Evolutionary conservation across 768 basidiomycete genomes (phyloP).

Genomic region (Austroboletus festivus): DNA sequence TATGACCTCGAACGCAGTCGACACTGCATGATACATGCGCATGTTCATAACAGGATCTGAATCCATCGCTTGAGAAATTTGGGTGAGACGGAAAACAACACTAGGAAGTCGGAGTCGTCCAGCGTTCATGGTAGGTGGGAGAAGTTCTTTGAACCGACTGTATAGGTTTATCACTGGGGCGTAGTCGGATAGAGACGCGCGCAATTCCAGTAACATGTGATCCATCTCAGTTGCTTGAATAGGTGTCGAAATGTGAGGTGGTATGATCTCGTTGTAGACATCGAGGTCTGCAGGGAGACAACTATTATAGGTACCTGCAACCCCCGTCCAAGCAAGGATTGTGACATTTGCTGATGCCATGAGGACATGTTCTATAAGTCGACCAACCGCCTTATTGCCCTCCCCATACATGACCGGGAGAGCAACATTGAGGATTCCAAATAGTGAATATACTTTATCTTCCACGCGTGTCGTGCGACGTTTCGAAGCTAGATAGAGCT

Average conservation of each 20-base stretch:
- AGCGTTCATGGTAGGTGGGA: background rate
- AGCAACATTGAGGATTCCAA: constrained; percentile 10
- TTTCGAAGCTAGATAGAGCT: constrained; percentile 11
- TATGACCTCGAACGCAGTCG: background rate
- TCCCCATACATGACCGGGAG: background rate
- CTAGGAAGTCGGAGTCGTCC: constrained; percentile 4
- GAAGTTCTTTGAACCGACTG: background rate
- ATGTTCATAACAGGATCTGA: too few relatives aligned
- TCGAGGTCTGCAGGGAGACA: too few relatives aligned
- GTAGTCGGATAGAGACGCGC: background rate
- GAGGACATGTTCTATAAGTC: too few relatives aligned
- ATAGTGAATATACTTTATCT: constrained; percentile 13
- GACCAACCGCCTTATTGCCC: too few relatives aligned
- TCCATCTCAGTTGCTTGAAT: background rate
- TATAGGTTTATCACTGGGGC: background rate
- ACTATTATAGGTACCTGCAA: too few relatives aligned
- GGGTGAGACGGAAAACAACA: background rate
- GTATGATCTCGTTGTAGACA: background rate
- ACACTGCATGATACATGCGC: too few relatives aligned
- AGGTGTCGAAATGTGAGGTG: background rate
- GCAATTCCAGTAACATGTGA: background rate
- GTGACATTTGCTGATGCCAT: too few relatives aligned
- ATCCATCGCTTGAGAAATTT: background rate
- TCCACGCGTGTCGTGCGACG: constrained; percentile 9
- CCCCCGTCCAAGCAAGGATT: too few relatives aligned